phyloP scores from a whole-genome alignment of 129 eudicot genomes.

The Pseudognaphalium luteoalbum region DNA sequence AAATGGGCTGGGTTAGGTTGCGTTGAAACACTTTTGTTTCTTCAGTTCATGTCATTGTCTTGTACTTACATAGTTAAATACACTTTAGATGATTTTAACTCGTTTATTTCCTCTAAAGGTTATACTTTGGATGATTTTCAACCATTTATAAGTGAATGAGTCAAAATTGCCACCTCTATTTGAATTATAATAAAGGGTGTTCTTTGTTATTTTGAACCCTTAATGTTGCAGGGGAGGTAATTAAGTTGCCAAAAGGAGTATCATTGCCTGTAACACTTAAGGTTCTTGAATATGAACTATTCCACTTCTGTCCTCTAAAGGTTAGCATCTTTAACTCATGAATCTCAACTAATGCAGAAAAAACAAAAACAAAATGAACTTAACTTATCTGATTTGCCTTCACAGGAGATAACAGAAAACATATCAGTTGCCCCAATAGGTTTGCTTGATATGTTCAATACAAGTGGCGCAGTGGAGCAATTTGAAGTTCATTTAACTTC shows the following conservation, averaged over 20 bases:
- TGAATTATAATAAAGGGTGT: neutral
- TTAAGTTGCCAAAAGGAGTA: conserved; percentile 68
- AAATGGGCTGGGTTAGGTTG: too few relatives aligned
- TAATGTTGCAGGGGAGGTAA: conserved; percentile 55
- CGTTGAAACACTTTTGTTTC: too few relatives aligned
- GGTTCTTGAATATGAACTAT: conserved; percentile 81
- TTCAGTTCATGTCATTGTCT: neutral
- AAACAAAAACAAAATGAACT: neutral
- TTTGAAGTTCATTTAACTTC: conserved; percentile 38
- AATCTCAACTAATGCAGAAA: neutral
- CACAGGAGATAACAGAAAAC: conserved; percentile 60
- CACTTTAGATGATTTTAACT: neutral
- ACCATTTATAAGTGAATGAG: neutral
- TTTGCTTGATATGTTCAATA: conserved; percentile 74
- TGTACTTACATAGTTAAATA: neutral
- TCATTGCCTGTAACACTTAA: conserved; percentile 77
- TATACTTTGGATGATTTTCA: neutral
- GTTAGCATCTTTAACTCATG: conserved; percentile 35
- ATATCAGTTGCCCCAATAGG: conserved; percentile 79
- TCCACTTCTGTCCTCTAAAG: conserved; percentile 78
- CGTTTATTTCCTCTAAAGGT: too few relatives aligned
- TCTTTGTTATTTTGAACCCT: neutral
- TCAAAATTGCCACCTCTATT: neutral
- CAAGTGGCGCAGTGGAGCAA: conserved; percentile 67
- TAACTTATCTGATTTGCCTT: neutral